Evolutionary conservation across 2,329 filamentous ascomycete genomes (phyloP), one percentile per base, ranked within the genome.

Genomic region (Periconia sp.): DNA sequence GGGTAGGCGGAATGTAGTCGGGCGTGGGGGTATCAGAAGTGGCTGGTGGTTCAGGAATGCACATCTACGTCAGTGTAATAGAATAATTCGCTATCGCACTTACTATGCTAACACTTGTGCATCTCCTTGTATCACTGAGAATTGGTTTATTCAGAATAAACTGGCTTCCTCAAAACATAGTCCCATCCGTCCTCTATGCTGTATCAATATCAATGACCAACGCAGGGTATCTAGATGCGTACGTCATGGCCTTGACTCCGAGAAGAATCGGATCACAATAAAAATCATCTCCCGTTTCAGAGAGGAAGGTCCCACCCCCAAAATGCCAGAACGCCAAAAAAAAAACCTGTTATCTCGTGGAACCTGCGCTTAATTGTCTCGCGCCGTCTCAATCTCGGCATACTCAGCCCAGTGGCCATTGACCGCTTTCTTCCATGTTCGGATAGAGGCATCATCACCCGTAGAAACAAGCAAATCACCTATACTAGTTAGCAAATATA

Each of bases 391-490:
- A 37, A 81, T 77, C 62, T 80, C 76, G 13, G 77, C 74, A 52
- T 78, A 79, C 59, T 80, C 77, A 6, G 76, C 62, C 79, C 79
- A 81, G 50, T 75, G 73, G 33, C 76, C 76, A 45, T 78, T 77
- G 47, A 76, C 66, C 9, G 75, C 74, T 66, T 76, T 79, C 68
- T 80, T 80, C 78, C 79, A 81, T 15, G 79, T 74, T 42, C 77
- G 72, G 27, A 79, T 74, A 7, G 73, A 83, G 11, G 88, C 90
- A 69, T 92, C 89, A 59, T 93, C 90, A 2, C 89, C 89, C 1
- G 89, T 89, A 41, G 86, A 89, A 1, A 89, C 85, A 8, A 93
- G 76, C 13, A 92, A 81, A 70, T 91, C 88, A 5, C 88, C 88
- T 76, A 7, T 80, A 50, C 82, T 81, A 10, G 49, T 65, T 40